Conservation (phyloP, 202 grass and related monocot genomes). For the Carex arenaria region DNA sequence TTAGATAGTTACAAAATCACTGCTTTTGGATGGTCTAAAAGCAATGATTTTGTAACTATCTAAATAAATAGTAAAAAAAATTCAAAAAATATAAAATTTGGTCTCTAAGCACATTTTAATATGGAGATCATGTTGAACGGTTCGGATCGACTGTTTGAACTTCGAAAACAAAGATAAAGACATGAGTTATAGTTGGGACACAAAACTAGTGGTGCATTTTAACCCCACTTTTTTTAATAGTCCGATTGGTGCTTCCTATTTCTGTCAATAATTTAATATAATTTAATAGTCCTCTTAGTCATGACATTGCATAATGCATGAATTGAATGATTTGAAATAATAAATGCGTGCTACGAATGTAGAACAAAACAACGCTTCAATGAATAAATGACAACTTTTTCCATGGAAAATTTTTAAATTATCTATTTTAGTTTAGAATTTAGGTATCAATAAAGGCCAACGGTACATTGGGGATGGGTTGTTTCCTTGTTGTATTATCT, state of each 20-base stretch:
- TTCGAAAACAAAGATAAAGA: no score
- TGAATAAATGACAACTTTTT: neutral
- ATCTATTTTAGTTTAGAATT: neutral
- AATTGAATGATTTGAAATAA: neutral
- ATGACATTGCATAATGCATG: neutral
- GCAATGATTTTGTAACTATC: no score
- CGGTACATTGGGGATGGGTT: neutral
- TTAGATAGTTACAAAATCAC: no score
- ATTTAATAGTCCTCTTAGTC: neutral
- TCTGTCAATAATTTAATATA: slow-evolving; percentile 2
- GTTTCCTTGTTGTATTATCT: neutral
- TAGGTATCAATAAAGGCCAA: neutral
- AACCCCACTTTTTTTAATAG: no score
- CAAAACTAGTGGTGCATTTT: no score
- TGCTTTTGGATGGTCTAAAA: no score
- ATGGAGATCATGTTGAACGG: no score
- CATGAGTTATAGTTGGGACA: no score
- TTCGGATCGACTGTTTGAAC: no score
- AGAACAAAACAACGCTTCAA: neutral
- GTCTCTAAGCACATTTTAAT: no score
- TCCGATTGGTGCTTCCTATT: neutral
- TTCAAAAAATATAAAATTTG: no score
- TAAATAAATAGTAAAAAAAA: no score
- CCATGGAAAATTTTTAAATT: neutral
- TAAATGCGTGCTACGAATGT: neutral